phyloP scores from a whole-genome alignment of 2,329 filamentous ascomycete genomes.

The Colletotrichum lupini region DNA sequence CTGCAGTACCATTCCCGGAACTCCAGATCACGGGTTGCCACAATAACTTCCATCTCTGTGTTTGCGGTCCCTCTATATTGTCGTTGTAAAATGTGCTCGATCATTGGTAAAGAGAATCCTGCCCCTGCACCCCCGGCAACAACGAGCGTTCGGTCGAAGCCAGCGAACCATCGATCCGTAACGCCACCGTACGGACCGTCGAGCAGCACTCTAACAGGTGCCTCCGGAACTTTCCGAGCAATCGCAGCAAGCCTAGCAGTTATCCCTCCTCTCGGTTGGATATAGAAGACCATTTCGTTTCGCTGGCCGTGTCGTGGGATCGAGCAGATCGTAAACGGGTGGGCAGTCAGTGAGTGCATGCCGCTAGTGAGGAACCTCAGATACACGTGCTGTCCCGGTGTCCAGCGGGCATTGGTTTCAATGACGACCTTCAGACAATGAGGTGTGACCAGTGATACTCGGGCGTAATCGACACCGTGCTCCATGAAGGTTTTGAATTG shows the following conservation, averaged over 20 bases:
- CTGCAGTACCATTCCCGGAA: conserved; percentile 28
- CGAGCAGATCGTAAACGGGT: conserved; percentile 68
- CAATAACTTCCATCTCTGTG: conserved; percentile 18
- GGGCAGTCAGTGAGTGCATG: conserved; percentile 55
- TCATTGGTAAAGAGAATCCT: conserved; percentile 61
- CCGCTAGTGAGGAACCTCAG: conserved; percentile 61
- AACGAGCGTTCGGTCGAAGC: conserved; percentile 57
- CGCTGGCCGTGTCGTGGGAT: conserved; percentile 45
- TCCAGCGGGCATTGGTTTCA: conserved; percentile 57
- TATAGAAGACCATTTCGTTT: conserved; percentile 62
- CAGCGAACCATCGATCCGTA: conserved; percentile 46
- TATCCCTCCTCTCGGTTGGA: conserved; percentile 60
- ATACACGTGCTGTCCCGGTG: conserved; percentile 65
- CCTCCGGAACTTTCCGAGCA: conserved; percentile 49
- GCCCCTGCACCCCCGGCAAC: conserved; percentile 68
- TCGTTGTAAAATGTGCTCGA: conserved; percentile 50
- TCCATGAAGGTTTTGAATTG: conserved; percentile 51
- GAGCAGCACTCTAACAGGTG: conserved; percentile 57
- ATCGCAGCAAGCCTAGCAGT: conserved; percentile 57
- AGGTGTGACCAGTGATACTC: conserved; percentile 38
- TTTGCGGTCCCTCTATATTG: conserved; percentile 8
- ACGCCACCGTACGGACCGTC: conserved; percentile 71
- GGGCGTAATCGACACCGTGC: conserved; percentile 8
- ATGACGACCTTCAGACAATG: conserved; percentile 52
- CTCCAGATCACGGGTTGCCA: conserved; percentile 17